These are phyloP conservation scores for Pythium scleroteichum DNA, from an alignment of 352 stramenopile species.

Conservation along the genomic window DNA sequence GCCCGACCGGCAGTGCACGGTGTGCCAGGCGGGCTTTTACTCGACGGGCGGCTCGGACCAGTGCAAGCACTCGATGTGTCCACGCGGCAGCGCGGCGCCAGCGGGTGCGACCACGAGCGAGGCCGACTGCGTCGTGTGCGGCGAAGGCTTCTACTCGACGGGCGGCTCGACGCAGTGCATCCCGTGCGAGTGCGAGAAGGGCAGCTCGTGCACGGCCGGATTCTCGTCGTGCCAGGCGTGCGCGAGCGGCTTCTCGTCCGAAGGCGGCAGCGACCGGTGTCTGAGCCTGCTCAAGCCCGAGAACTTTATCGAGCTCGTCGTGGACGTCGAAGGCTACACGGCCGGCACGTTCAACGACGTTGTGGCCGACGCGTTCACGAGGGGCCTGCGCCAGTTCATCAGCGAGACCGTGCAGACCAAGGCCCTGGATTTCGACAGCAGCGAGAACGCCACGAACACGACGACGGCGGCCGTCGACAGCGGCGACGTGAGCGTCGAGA, in stretches of 20 bases:
- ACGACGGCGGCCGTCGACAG: neutral
- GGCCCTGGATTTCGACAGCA: neutral
- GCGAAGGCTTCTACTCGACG: slow-evolving; percentile 50
- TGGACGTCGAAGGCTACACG: slow-evolving; percentile 52
- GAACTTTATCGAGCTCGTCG: slow-evolving; percentile 40
- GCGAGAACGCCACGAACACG: neutral
- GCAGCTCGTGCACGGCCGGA: slow-evolving; percentile 32
- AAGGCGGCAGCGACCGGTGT: slow-evolving; percentile 37
- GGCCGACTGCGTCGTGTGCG: slow-evolving; percentile 39
- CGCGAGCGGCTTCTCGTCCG: slow-evolving; percentile 22
- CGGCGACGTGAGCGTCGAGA: slow-evolving; percentile 33
- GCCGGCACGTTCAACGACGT: slow-evolving; percentile 44
- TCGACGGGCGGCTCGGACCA: slow-evolving; percentile 36
- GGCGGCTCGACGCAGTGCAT: slow-evolving; percentile 50
- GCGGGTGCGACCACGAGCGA: slow-evolving; percentile 27
- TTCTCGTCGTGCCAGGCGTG: slow-evolving; percentile 40
- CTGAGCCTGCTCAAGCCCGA: slow-evolving; percentile 21
- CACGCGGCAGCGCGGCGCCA: slow-evolving; percentile 36
- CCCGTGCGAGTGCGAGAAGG: slow-evolving; percentile 35
- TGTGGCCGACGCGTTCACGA: slow-evolving; percentile 33
- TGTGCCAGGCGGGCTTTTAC: slow-evolving; percentile 41
- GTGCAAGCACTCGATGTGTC: slow-evolving; percentile 38
- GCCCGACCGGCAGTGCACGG: slow-evolving; percentile 38
- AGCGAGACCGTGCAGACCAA: slow-evolving; percentile 15
- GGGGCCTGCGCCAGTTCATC: slow-evolving; percentile 40